Percentiles rank a stretch among this genome's conserved stretches.
Evolutionary conservation across 306 rosid species (phyloP).

Genomic region (Canavalia ensiformis): DNA sequence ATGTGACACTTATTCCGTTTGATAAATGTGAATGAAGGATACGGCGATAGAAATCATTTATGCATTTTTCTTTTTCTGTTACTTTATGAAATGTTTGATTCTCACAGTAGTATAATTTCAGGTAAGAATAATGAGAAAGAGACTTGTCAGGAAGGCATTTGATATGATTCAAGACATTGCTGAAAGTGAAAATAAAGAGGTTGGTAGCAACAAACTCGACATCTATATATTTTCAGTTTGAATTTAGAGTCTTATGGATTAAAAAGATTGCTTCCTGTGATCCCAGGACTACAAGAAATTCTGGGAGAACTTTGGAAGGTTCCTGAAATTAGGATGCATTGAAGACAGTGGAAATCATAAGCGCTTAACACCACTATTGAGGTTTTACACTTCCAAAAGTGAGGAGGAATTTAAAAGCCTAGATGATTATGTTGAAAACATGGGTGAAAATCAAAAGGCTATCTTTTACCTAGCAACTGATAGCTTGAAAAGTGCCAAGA

Average conservation of each 20-base stretch:
- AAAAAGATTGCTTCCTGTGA: slow-evolving; percentile 23
- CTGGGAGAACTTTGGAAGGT: slow-evolving; percentile 99
- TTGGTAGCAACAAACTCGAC: slow-evolving; percentile 41
- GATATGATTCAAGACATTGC: slow-evolving; percentile 98
- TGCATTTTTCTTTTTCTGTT: neutral
- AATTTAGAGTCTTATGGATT: slow-evolving; percentile 40
- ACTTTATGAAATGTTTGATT: neutral
- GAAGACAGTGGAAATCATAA: slow-evolving; percentile 98
- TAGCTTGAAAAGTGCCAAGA: slow-evolving; percentile 96
- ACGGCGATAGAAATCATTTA: slow-evolving; percentile 5
- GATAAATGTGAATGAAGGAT: slow-evolving; percentile 20
- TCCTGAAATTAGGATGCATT: slow-evolving; percentile 85
- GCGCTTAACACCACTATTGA: slow-evolving; percentile 90
- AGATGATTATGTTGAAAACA: slow-evolving; percentile 93
- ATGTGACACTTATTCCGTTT: neutral
- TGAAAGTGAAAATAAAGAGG: slow-evolving; percentile 95
- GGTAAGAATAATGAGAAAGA: slow-evolving; percentile 99
- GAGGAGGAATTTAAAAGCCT: slow-evolving; percentile 90
- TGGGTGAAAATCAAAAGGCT: slow-evolving; percentile 95
- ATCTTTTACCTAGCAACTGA: slow-evolving; percentile 96
- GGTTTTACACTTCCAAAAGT: slow-evolving; percentile 92
- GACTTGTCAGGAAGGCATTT: slow-evolving; percentile 94
- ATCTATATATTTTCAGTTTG: slow-evolving; percentile 23
- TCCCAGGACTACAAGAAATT: slow-evolving; percentile 95
- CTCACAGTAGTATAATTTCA: slow-evolving; percentile 49